Conservation (phyloP, 2,329 filamentous ascomycete species). For the Juglanconis oblonga region DNA sequence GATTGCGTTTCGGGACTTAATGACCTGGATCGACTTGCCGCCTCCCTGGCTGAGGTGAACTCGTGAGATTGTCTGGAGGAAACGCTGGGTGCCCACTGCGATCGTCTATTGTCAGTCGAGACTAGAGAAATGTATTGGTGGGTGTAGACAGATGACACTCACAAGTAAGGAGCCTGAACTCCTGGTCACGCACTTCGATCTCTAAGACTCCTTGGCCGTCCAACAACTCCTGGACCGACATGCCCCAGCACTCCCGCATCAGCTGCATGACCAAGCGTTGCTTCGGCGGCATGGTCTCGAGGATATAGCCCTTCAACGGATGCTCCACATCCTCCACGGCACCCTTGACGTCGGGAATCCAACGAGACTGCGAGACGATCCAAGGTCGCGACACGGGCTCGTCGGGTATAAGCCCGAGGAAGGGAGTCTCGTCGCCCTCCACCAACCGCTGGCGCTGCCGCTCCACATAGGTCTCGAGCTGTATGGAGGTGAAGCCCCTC, state of each 20-base stretch:
- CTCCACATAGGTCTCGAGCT: slow-evolving; percentile 41
- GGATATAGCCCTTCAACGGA: slow-evolving; percentile 29
- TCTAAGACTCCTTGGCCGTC: slow-evolving; percentile 39
- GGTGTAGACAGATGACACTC: slow-evolving; percentile 23
- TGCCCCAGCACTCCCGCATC: slow-evolving; percentile 47
- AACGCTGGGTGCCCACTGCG: slow-evolving; percentile 34
- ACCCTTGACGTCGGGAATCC: slow-evolving; percentile 34
- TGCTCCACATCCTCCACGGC: slow-evolving; percentile 19
- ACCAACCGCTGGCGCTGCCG: slow-evolving; percentile 1
- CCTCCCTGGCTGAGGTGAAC: slow-evolving; percentile 29
- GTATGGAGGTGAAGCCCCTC: slow-evolving; percentile 44
- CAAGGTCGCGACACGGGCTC: slow-evolving; percentile 28
- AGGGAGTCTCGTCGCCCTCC: slow-evolving; percentile 10
- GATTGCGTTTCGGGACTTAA: slow-evolving; percentile 27
- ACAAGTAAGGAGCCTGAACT: slow-evolving; percentile 46
- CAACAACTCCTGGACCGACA: slow-evolving; percentile 45
- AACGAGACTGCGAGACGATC: slow-evolving; percentile 39
- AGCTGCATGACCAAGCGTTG: slow-evolving; percentile 38
- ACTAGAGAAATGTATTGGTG: background rate
- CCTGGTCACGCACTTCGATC: slow-evolving; percentile 36
- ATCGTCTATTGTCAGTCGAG: background rate
- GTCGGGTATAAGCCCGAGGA: background rate
- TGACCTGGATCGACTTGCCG: slow-evolving; percentile 35
- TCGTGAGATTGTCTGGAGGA: slow-evolving; percentile 30
- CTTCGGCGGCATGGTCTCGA: slow-evolving; percentile 33